Conservation (phyloP, 257 asterid species). For the Euphrasia confusa region DNA sequence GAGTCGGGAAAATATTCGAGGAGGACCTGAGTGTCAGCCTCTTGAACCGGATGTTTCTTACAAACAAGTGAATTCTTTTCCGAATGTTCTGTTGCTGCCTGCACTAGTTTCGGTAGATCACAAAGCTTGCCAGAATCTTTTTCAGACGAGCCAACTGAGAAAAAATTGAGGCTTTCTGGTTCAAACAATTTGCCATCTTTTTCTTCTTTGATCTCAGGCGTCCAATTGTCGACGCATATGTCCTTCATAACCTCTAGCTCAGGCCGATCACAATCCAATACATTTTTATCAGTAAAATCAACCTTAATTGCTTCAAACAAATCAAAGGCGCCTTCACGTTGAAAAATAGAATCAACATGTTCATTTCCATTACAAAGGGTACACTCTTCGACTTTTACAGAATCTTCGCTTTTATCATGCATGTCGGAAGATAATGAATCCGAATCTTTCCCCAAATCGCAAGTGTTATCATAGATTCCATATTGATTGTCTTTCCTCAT, state of each 20-base stretch:
- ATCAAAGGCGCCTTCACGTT: conserved; percentile 24
- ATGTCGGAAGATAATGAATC: conserved; percentile 34
- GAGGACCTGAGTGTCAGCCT: conserved; percentile 27
- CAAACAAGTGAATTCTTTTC: conserved; percentile 33
- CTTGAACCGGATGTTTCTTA: conserved; percentile 30
- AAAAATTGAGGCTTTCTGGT: conserved; percentile 18
- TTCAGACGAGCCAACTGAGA: conserved; percentile 21
- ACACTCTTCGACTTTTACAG: conserved; percentile 26
- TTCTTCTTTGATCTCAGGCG: conserved; percentile 33
- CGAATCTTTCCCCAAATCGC: conserved; percentile 29
- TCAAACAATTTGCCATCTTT: conserved; percentile 23
- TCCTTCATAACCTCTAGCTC: conserved; percentile 61
- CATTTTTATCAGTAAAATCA: conserved; percentile 44
- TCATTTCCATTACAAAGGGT: conserved; percentile 25
- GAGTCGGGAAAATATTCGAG: conserved; percentile 26
- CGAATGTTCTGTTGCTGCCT: conserved; percentile 24
- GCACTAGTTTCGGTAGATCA: conserved; percentile 26
- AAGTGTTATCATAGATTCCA: conserved; percentile 23
- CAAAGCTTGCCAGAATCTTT: conserved; percentile 21
- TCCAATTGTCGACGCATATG: conserved; percentile 74
- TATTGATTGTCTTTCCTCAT: conserved; percentile 26
- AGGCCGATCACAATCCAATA: conserved; percentile 46
- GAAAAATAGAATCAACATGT: conserved; percentile 28
- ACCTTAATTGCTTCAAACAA: conserved; percentile 24
- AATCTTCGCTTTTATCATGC: conserved; percentile 25